Conservation (phyloP, 2,329 filamentous ascomycete species). For the Trichoderma citrinoviride region DNA sequence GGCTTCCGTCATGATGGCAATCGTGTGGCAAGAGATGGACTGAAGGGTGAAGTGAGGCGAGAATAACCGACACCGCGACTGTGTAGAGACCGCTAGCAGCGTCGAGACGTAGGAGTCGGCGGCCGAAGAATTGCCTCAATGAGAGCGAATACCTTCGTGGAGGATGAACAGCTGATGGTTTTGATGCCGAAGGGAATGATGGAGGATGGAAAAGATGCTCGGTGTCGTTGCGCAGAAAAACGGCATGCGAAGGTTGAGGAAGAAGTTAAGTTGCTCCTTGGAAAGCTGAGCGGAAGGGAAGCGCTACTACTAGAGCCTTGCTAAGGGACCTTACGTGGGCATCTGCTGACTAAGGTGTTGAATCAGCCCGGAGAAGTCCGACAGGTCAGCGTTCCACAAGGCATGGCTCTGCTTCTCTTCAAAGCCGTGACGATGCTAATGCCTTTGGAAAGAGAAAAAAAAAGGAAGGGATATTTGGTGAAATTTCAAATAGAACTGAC, state of each 20-base stretch:
- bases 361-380: not conserved
- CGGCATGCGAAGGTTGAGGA: not conserved
- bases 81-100: not conserved
- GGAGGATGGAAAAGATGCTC: not conserved
- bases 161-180: not conserved
- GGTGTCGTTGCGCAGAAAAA: not conserved
- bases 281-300: slow-evolving; percentile 8
- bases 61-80: slow-evolving; percentile 7
- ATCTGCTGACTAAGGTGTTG: slow-evolving; percentile 17
- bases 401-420: not conserved
- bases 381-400: not conserved
- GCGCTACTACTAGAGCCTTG: not conserved
- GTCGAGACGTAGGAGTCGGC: not conserved
- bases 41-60: not conserved
- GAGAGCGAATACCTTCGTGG: not conserved
- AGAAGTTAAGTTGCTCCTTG: slow-evolving; percentile 13
- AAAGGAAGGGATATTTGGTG: not conserved
- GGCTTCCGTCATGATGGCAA: slow-evolving; percentile 65
- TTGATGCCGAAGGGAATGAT: not conserved
- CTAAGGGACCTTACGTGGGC: not conserved
- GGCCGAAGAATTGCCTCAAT: not conserved
- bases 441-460: not conserved
- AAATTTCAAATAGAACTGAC: not conserved
- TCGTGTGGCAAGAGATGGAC: not conserved
- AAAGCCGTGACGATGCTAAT: not conserved